phyloP scores from a whole-genome alignment of 768 basidiomycete genomes.

The Gautieria morchelliformis region DNA sequence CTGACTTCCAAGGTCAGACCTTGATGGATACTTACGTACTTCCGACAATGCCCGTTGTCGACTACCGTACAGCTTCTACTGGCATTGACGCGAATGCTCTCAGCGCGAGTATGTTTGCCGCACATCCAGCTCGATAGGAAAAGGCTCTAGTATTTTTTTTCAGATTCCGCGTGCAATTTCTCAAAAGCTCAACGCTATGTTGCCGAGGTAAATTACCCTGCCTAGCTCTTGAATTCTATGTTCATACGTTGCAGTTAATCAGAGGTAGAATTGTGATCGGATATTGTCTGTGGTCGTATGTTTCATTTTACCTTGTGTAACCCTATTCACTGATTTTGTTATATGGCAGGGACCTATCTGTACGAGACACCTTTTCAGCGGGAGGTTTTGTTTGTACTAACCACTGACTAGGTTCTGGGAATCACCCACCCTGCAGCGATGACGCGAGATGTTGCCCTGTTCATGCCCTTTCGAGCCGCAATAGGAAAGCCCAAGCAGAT shows the following conservation, averaged over 20 bases:
- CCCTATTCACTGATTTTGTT: neutral
- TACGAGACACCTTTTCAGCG: neutral
- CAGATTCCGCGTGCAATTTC: neutral
- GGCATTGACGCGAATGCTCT: slow-evolving; percentile 38
- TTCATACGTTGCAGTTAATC: neutral
- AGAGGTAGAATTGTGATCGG: neutral
- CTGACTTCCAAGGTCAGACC: slow-evolving; percentile 36
- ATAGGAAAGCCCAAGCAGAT: slow-evolving; percentile 56
- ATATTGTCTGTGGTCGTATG: slow-evolving; percentile 1
- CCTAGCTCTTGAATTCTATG: neutral
- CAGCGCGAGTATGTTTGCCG: slow-evolving; percentile 21
- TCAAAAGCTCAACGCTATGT: neutral
- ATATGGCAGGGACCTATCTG: neutral
- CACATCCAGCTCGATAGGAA: neutral
- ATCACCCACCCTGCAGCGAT: slow-evolving; percentile 66
- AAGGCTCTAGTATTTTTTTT: neutral
- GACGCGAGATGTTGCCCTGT: slow-evolving; percentile 28
- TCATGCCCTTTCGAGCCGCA: slow-evolving; percentile 71
- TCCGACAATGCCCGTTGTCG: slow-evolving; percentile 60
- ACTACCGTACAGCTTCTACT: slow-evolving; percentile 62
- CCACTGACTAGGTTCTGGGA: slow-evolving; percentile 47
- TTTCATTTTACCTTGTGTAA: neutral
- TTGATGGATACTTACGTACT: slow-evolving; percentile 57
- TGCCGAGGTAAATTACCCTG: neutral
- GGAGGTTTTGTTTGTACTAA: neutral